Base-by-base conservation (phyloP, 2,329 filamentous ascomycete species). In the Colletotrichum trifolii region DNA sequence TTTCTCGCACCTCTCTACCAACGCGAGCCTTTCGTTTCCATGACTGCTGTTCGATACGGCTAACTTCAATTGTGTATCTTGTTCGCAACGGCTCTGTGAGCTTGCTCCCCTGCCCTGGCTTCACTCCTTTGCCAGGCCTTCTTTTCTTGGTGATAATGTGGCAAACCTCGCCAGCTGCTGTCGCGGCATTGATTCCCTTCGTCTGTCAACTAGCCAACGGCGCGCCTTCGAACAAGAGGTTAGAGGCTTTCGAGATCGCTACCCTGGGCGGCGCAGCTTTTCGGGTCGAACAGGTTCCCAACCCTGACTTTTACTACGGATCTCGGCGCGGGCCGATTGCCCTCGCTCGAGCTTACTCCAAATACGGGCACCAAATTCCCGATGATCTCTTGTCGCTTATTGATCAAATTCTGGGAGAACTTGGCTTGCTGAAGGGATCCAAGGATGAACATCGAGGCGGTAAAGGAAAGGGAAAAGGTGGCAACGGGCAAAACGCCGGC, bases 231-330 rank as follows among this genome's bases (percentile, higher is more conserved):
- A 71, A 69, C 25, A 25, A 25, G 13, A 71, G 72, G 57, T 67
- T 73, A 35, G 70, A 70, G 25, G 15, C 59, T 25, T 72, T 77
- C 60, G 69, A 75, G 52, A 72, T 79, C 13, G 71, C 75, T n/a
- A 76, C 73, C 2, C 68, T 78, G 9, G 79, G 77, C n/a, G 79
- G 79, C 9, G 71, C 74, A 64, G 75, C 74, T n/a, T 78, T 81
- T 66, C 75, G 74, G 60, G 70, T 82, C 50, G 66, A 72, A 2
- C 79, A 81, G 70, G 72, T 80, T 3, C 73, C 74, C 36, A 81
- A 82, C 60, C 70, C 73, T 58, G 71, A 73, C 40, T 81, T 75
- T 68, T 67, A 68, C 39, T 69, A 69, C 25, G 66, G 53, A 71
- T 72, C 69, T 69, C 74, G 70, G 45, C 72, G 76, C 43, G 77